Conservation (phyloP, 768 basidiomycete species). For the Pisolithus albus region DNA sequence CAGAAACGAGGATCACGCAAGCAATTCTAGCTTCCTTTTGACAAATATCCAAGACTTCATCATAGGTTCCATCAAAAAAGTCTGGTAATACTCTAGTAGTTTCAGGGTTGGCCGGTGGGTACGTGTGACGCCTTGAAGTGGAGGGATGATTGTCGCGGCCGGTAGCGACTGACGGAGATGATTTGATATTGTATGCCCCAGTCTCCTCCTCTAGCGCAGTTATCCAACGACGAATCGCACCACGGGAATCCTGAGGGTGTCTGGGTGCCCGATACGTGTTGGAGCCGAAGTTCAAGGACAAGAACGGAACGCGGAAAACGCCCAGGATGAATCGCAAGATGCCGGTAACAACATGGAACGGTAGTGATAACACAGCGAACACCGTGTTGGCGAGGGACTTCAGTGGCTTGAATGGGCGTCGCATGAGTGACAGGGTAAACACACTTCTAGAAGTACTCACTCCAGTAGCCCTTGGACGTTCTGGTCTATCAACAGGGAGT, state of each 20-base stretch:
- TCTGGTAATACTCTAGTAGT: constrained; percentile 61
- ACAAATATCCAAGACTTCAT: constrained; percentile 64
- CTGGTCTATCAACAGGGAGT: background rate
- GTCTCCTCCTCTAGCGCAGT: constrained; percentile 80
- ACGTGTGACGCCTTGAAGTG: constrained; percentile 27
- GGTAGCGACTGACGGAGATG: constrained; percentile 29
- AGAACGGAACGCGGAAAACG: constrained; percentile 61
- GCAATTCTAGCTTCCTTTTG: constrained; percentile 68
- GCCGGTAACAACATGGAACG: constrained; percentile 51
- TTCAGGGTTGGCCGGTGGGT: constrained; percentile 26
- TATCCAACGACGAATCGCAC: constrained; percentile 70
- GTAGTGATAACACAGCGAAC: constrained; percentile 44
- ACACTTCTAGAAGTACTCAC: background rate
- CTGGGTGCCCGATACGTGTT: constrained; percentile 40
- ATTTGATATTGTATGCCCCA: constrained; percentile 57
- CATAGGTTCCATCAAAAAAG: constrained; percentile 76
- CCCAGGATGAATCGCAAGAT: constrained; percentile 62
- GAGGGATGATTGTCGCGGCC: constrained; percentile 41
- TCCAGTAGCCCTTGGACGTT: background rate
- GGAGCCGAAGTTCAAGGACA: constrained; percentile 46
- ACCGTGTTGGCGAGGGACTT: constrained; percentile 8
- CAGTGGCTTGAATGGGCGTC: background rate
- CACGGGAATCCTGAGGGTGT: constrained; percentile 34
- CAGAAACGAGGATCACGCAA: constrained; percentile 77
- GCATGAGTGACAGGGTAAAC: background rate